Evolutionary conservation across 2,329 filamentous ascomycete genomes (phyloP).

Genomic region (Bimuria novae-zelandiae): DNA sequence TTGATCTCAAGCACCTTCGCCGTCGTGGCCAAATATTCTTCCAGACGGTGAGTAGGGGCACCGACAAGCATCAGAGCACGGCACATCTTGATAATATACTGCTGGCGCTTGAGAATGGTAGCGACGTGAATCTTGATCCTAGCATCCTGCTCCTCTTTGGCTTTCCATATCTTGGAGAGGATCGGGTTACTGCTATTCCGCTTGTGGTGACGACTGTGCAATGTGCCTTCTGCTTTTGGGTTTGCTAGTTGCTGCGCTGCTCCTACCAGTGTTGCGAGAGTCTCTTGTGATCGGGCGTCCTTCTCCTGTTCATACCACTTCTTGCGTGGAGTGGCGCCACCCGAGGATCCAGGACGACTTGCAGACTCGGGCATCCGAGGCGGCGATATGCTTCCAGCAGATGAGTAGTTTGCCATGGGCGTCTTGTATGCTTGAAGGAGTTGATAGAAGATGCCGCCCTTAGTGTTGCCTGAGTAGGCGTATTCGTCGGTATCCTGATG

Average conservation of each 20-base stretch:
- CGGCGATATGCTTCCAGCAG: constrained; percentile 23
- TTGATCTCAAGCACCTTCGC: constrained; percentile 84
- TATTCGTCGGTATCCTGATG: constrained; percentile 24
- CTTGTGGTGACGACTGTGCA: constrained; percentile 19
- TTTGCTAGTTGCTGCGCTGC: constrained; percentile 36
- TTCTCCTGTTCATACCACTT: constrained; percentile 41
- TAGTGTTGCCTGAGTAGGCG: constrained; percentile 31
- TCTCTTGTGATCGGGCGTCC: constrained; percentile 32
- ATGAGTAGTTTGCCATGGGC: constrained; percentile 18
- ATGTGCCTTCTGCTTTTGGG: constrained; percentile 25
- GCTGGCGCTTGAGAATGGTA: constrained; percentile 75
- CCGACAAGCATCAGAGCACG: constrained; percentile 85
- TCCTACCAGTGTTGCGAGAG: constrained; percentile 35
- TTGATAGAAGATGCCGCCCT: constrained; percentile 39
- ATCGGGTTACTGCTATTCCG: constrained; percentile 29
- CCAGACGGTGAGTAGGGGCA: constrained; percentile 85
- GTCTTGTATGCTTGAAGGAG: constrained; percentile 38
- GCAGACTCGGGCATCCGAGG: constrained; percentile 17
- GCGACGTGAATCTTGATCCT: constrained; percentile 64
- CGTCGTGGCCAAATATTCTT: constrained; percentile 88
- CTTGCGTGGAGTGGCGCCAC: constrained; percentile 28
- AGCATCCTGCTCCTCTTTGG: constrained; percentile 54
- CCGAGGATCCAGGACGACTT: constrained; percentile 20
- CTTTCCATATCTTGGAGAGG: constrained; percentile 32
- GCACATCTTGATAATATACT: constrained; percentile 84